Conservation (phyloP, 2,329 filamentous ascomycete genomes). For the Pyrenophora tritici-repentis region DNA sequence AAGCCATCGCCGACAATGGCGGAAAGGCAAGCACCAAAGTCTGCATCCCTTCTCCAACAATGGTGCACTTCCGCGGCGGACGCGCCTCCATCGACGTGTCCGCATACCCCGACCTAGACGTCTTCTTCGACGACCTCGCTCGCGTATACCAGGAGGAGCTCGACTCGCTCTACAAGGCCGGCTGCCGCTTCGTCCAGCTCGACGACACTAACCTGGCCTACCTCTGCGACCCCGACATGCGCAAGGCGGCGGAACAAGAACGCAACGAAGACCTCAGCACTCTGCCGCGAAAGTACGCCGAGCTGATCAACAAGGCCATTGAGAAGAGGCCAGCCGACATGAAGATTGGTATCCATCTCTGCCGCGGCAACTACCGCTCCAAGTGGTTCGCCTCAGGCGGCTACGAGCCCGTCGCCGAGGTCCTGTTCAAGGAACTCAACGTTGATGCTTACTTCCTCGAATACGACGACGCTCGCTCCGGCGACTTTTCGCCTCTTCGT, state of each 20-base stretch:
- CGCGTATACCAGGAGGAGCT: constrained; percentile 62
- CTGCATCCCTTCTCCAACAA: constrained; percentile 63
- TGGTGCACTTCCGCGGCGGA: constrained; percentile 64
- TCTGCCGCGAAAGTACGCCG: constrained; percentile 58
- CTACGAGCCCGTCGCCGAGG: constrained; percentile 63
- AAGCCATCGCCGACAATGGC: constrained; percentile 50
- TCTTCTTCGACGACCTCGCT: constrained; percentile 62
- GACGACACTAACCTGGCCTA: constrained; percentile 66
- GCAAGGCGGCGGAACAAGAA: constrained; percentile 55
- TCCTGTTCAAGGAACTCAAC: constrained; percentile 62
- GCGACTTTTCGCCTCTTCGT: constrained; percentile 61
- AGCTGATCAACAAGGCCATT: constrained; percentile 61
- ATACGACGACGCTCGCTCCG: constrained; percentile 62
- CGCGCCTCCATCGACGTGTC: constrained; percentile 58
- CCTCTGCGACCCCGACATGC: constrained; percentile 62
- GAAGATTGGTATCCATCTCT: constrained; percentile 62
- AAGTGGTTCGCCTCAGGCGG: constrained; percentile 64
- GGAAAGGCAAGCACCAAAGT: constrained; percentile 57
- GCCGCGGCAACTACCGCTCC: constrained; percentile 61
- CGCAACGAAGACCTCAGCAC: constrained; percentile 57
- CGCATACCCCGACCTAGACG: constrained; percentile 60
- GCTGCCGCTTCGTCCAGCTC: constrained; percentile 62
- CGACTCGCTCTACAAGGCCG: constrained; percentile 58
- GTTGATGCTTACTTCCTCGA: constrained; percentile 65
- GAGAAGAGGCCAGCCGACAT: constrained; percentile 59